Evolutionary conservation across 1,284 basidiomycete genomes (phyloP), one percentile per base, ranked within the genome.

Genomic region (Polyporus tsugae): DNA sequence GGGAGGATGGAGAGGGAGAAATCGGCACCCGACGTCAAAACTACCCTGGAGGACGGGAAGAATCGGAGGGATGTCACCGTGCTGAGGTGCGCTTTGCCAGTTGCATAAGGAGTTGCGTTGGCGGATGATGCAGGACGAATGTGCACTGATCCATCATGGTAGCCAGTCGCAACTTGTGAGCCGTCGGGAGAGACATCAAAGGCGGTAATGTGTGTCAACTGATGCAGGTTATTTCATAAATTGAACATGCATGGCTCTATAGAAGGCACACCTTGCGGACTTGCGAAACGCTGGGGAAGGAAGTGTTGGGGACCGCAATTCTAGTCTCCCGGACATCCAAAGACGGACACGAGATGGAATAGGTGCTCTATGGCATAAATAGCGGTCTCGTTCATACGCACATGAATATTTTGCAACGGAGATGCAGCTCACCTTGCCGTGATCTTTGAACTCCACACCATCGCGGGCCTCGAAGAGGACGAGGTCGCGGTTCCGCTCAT

Each of bases 11-110:
- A 78, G 2, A 92, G 78, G 0, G 86, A 82, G 71, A 91, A 89
- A 76, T 93, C 91, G 11, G 86, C 83, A 33, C 90, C 87, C 0
- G 86, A 81, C 2, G 90, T 87, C 7, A 93, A 85, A 15, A 94
- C 79, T 19, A 90, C 89, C 11, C 83, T 81, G 3, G 87, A 89
- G 0, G 89, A 90, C 2, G 90, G 88, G 76, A 92, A 87, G 83
- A 90, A 89, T 59, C 81, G 83, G 25, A 91, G 78, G 11, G 84
- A 83, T 10, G 85, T 86, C 46, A 89, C 81, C 0, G 84, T 85
- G 75, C 87, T 88, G 36, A 87, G 80, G 74, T 91, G 90, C 0
- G 85, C 79, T 66, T 81, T 83, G 22, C 82, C 81, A 22, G 78
- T 76, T 6, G 78, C 76, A n/a, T 70, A 71, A 10, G 74, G 74